Evolutionary conservation across 768 basidiomycete species (phyloP), one percentile per base, ranked within the genome.

Genomic region (Pleurotus tuber-regium): DNA sequence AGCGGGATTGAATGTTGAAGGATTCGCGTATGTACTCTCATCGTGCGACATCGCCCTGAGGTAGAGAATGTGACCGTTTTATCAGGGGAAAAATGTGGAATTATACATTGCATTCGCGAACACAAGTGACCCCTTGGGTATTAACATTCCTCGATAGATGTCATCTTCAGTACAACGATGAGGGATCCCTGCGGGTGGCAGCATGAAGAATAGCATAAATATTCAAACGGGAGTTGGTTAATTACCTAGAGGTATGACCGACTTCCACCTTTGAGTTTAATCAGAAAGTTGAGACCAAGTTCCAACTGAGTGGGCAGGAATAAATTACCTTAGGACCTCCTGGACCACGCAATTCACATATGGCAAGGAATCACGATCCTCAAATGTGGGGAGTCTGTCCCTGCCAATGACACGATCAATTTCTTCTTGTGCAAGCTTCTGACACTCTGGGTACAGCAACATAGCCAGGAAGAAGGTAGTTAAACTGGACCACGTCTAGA

Each of bases 381-480:
- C 61, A 23, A 77, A 57, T 46, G 65, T 76, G 8, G 80, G 83
- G 19, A 84, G 66, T 43, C 78, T 72, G 42, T 70, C 63, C 38
- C 53, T 62, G 33, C 76, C 76, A 53, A 76, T 63, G 7, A 78
- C 70, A 43, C 54, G 57, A 61, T 84, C 81, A 36, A 84, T 64
- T 60, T 84, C 78, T 40, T 66, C 66, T 56, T 83, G 83, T 6
- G 69, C 73, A 59, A 71, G 74, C 54, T 62, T 65, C 46, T 77
- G 72, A 12, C 78, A 71, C 2, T 75, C 65, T 14, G 83, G 82
- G 59, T 81, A 59, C 25, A 76, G 67, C 43, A 78, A 64, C 77
- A 83, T 80, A 4, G 79, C 76, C 12, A 82, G 70, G 21, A 80
- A 52, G 59, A 83, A 82, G 4, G 73, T 69, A 31, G 73, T 66